phyloP scores from a whole-genome alignment of 371 early-diverging fungal species.

The Mortierella sp. region DNA sequence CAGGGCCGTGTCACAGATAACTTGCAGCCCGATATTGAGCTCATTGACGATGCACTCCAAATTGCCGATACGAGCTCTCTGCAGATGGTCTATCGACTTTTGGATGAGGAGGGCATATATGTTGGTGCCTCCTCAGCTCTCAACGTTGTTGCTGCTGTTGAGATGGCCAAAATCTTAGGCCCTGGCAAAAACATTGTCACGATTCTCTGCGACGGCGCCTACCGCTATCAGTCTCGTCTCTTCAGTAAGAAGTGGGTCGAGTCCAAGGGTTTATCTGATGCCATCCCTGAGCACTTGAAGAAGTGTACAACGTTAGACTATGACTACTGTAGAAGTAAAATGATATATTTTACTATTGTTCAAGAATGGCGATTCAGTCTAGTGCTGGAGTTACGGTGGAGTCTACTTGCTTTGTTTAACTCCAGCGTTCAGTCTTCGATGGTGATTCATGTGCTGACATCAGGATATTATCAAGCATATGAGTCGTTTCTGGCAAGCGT shows the following conservation, averaged over 20 bases:
- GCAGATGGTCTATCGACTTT: constrained; percentile 84
- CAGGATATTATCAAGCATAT: too few species aligned
- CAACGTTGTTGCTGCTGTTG: constrained; percentile 92
- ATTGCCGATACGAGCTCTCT: constrained; percentile 88
- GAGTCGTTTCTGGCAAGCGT: too few species aligned
- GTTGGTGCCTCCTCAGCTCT: constrained; percentile 93
- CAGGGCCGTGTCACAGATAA: constrained; percentile 96
- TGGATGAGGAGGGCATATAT: constrained; percentile 95
- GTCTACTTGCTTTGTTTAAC: too few species aligned
- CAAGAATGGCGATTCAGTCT: too few species aligned
- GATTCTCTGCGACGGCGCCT: constrained; percentile 91
- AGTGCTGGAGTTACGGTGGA: too few species aligned
- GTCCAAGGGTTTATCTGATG: constrained; percentile 77
- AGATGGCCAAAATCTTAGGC: constrained; percentile 89
- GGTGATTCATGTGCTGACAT: too few species aligned
- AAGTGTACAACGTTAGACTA: constrained; percentile 81
- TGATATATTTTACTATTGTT: too few species aligned
- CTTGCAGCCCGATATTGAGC: constrained; percentile 77
- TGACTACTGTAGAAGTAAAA: too few species aligned
- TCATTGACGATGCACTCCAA: constrained; percentile 85
- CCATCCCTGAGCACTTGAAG: constrained; percentile 86
- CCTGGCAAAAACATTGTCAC: constrained; percentile 88
- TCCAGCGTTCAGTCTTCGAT: too few species aligned
- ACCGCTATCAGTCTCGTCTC: constrained; percentile 90
- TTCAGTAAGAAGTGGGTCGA: constrained; percentile 91